phyloP scores from a whole-genome alignment of 164 flowering plant genomes.

The Litsea cubeba region DNA sequence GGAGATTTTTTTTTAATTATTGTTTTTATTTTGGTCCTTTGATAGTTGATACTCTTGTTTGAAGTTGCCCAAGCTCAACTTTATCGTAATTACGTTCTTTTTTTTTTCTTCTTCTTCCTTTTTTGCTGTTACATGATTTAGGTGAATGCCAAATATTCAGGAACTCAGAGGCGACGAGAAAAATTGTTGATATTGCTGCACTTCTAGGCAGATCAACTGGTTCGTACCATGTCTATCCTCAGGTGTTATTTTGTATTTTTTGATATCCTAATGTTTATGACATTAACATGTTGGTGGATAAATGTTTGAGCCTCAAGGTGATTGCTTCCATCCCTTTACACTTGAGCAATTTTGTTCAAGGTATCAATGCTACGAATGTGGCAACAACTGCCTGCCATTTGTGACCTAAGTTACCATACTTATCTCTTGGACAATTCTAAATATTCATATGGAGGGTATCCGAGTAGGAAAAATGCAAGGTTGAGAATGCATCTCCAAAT shows the following conservation, averaged over 20 bases:
- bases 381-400: neutral
- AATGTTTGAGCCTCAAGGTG: neutral
- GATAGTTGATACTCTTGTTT: neutral
- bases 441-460: neutral
- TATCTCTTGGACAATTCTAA: neutral
- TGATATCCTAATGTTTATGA: neutral
- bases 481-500: too few species aligned
- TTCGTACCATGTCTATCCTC: slow-evolving; percentile 22
- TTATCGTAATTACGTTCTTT: neutral
- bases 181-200: slow-evolving; percentile 45
- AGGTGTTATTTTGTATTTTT: slow-evolving; percentile 9
- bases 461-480: neutral
- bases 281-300: neutral
- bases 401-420: neutral
- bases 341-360: neutral
- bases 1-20: neutral
- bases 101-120: slow-evolving; percentile 6
- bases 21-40: neutral
- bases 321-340: neutral
- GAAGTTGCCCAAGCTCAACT: neutral
- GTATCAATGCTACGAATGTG: neutral
- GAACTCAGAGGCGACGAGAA: slow-evolving; percentile 26
- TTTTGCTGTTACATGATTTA: slow-evolving; percentile 10
- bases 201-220: slow-evolving; percentile 47
- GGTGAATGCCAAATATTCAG: slow-evolving; percentile 39